Evolutionary conservation across 2,329 filamentous ascomycete species (phyloP), one percentile per base, ranked within the genome.

Genomic region (Anthostomella pinea): DNA sequence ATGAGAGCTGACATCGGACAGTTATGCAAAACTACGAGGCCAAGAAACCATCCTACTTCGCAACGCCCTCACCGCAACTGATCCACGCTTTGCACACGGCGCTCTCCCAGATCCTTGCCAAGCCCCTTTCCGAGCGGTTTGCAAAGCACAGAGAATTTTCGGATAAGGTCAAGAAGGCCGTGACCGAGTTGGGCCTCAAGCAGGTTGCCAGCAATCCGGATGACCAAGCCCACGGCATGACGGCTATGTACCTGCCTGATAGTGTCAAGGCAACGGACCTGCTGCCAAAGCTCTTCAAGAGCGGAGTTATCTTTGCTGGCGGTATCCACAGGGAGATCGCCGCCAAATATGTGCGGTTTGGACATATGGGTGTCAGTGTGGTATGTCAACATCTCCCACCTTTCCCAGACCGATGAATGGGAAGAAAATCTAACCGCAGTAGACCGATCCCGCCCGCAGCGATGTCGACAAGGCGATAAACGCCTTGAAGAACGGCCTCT

Each of bases 11-110:
- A 57, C 38, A 22, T 19, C 3, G 14, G 8, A n/a, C 25, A 87
- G 85, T 98, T 66, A 97, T 98, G 91, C 82, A 93, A 70, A 97
- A 96, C 70, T 98, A 98, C 67, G 93, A 98, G 70, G 87, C 88
- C 48, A 88, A 90, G 73, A 98, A 97, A 72, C 81, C 93, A 23
- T 95, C 89, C 2, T 98, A 98, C 73, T 98, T 98, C 59, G 93
- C 93, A 23, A 98, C 93, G 2, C 93, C 93, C 1, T 89, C 90
- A 4, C 93, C 93, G 10, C 93, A 98, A 67, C 79, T 98, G 33
- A 75, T 98, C 52, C 91, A 86, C 65, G 93, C 93, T 30, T 78
- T 98, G 22, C 85, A 98, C 74, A 95, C 90, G 7, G 78, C 89
- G 2, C 75, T 98, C 18, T 83, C 73, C 38, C 88, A 95, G 64